Evolutionary conservation across 768 basidiomycete genomes (phyloP), one percentile per base, ranked within the genome.

Genomic region (Leccinum subtestaceum): DNA sequence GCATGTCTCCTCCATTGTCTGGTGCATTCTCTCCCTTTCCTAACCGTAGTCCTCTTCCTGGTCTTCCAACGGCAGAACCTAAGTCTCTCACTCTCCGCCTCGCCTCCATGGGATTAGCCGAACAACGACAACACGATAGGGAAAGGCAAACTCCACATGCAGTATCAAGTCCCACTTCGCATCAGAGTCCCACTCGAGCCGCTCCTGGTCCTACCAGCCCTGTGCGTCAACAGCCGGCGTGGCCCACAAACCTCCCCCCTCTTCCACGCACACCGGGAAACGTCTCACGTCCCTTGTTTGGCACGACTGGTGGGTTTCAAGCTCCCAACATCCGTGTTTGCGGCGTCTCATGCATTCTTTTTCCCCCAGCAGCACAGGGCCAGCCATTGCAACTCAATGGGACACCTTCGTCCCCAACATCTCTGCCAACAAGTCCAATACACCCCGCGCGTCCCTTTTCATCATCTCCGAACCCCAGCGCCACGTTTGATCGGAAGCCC

Each of bases 41-140:
- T 49, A 47, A 52, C 17, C 68, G 50, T 21, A 52, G 43, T 46
- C 46, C 61, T 13, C 15, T 34, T 47, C 31, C 45, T 36, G 25
- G 50, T n/a, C 36, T 61, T 48, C 13, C 62, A n/a, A 11, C 34
- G 7, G 32, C 53, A 32, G 65, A 60, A 36, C 64, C 62, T 15
- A 71, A 57, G 58, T 74, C 70, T 17, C 65, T 73, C 48, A 73
- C 75, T 3, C 65, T 73, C 19, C 76, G 74, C 52, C 64, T 76
- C 54, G 74, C 74, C 27, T 61, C 72, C 6, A 62, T 70, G 45
- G 59, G 64, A 15, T 55, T 75, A 23, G 53, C 52, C 19, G 68
- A 66, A 40, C 69, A 70, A 21, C 64, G 59, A 31, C 61, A 63
- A 29, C 60, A 60, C 29, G 64, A 64, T 17, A 63, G 48, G 32